A percentile compares a stretch with the other conserved stretches of the same genome.
Evolutionary conservation across 192 early-diverging fungal species (phyloP).

Genomic region (Coemansia sp.): DNA sequence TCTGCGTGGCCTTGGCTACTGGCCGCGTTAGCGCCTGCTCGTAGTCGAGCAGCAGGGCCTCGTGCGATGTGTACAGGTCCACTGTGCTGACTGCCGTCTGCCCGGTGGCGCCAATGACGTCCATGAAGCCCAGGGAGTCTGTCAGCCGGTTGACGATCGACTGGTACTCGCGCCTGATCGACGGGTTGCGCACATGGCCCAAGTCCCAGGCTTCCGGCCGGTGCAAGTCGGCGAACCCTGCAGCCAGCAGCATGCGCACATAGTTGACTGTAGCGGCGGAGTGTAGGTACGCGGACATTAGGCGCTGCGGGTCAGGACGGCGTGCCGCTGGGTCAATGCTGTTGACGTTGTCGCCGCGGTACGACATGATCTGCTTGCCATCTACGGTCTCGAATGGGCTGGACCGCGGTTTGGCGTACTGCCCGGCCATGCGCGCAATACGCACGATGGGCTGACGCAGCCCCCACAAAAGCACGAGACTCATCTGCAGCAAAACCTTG

Average conservation of each 20-base stretch:
- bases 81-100: constrained; percentile 71
- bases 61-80: constrained; percentile 94
- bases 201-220: constrained; percentile 88
- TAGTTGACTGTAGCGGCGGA: constrained; percentile 97
- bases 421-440: constrained; percentile 97
- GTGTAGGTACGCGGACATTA: constrained; percentile 94
- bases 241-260: constrained; percentile 78
- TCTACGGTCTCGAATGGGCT: constrained; percentile 85
- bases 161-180: constrained; percentile 86
- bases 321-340: constrained; percentile 85
- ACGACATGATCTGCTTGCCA: constrained; percentile 82
- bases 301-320: constrained; percentile 89
- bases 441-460: constrained; percentile 89
- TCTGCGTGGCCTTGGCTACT: constrained; percentile 40
- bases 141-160: constrained; percentile 82
- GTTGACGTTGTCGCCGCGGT: constrained; percentile 98
- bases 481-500: constrained; percentile 97
- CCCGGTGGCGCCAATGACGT: constrained; percentile 85
- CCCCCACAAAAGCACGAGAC: constrained; percentile 92
- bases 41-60: constrained; percentile 93
- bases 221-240: constrained; percentile 92
- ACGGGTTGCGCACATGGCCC: constrained; percentile 79
- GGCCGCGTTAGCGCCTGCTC: constrained; percentile 83
- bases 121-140: constrained; percentile 93
- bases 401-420: constrained; percentile 98